Percentiles rank a stretch among this genome's conserved stretches.
Conservation (phyloP, 768 basidiomycete species). For the Auricularia auricula-judae region DNA sequence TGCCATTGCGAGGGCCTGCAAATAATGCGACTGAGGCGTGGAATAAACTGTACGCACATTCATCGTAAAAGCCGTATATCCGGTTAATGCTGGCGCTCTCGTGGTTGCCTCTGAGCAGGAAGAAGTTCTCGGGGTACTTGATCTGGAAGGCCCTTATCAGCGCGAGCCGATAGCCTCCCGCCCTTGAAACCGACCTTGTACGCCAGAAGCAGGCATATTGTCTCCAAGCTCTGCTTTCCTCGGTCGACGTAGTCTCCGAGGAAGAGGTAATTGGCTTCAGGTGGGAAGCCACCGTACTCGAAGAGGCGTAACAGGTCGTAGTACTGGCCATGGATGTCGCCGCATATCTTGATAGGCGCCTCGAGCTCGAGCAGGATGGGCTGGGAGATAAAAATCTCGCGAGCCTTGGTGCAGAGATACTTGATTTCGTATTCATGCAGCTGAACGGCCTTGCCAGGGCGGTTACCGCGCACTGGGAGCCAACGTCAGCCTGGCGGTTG, state of each 20-base stretch:
- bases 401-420: constrained; percentile 94
- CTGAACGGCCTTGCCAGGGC: constrained; percentile 96
- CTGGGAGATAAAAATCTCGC: constrained; percentile 99
- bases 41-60: constrained; percentile 55
- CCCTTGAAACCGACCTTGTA: constrained; percentile 52
- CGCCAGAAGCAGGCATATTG: constrained; percentile 95
- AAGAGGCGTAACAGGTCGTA: constrained; percentile 96
- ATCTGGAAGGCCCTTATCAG: constrained; percentile 26
- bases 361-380: constrained; percentile 96
- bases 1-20: too few species aligned
- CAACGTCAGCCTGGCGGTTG: background rate
- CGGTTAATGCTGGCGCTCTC: constrained; percentile 99
- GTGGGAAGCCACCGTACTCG: constrained; percentile 98
- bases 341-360: constrained; percentile 99
- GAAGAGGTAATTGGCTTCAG: constrained; percentile 99
- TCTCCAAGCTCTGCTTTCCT: constrained; percentile 97
- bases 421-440: constrained; percentile 99
- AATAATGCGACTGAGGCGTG: background rate
- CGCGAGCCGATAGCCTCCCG: too few species aligned
- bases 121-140: constrained; percentile 99
- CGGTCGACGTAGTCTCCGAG: constrained; percentile 99
- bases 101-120: constrained; percentile 97
- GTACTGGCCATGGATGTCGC: constrained; percentile 99
- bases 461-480: constrained; percentile 81
- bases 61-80: constrained; percentile 99